These are phyloP conservation scores for Mycena vulgaris DNA, from an alignment of 768 basidiomycete genomes.

Conservation along the genomic window DNA sequence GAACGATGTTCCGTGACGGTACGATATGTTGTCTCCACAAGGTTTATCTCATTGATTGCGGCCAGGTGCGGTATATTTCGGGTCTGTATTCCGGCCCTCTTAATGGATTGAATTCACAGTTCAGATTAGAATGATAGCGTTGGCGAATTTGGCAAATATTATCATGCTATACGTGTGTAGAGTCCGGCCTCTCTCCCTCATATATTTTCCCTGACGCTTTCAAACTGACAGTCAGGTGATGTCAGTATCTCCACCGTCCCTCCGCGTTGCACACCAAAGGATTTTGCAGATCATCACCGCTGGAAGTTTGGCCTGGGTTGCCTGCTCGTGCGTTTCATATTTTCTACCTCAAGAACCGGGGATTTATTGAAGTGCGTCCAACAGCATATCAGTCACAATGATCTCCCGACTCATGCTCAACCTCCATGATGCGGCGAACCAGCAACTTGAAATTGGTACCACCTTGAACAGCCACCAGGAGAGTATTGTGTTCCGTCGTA, in stretches of 20 bases:
- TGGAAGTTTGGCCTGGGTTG: not conserved
- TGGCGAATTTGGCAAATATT: not conserved
- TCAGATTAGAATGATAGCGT: not conserved
- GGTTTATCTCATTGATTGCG: no score
- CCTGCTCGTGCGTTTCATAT: not conserved
- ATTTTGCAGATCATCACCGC: not conserved
- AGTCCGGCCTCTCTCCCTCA: no score
- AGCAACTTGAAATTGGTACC: no score
- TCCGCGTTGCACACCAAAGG: not conserved
- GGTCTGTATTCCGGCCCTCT: not conserved
- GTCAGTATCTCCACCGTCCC: not conserved
- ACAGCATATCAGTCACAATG: not conserved
- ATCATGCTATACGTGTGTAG: constrained; percentile 6
- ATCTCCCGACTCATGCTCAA: not conserved
- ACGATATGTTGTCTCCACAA: not conserved
- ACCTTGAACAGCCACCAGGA: no score
- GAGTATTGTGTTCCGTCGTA: no score
- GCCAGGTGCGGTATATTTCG: constrained; percentile 1
- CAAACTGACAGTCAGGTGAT: not conserved
- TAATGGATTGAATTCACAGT: not conserved
- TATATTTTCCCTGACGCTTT: not conserved
- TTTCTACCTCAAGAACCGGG: not conserved
- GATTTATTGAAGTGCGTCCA: not conserved
- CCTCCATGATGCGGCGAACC: not conserved
- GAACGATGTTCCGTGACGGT: constrained; percentile 4